Conservation (phyloP, 306 rosid genomes). For the Cucurbita argyrosperma region DNA sequence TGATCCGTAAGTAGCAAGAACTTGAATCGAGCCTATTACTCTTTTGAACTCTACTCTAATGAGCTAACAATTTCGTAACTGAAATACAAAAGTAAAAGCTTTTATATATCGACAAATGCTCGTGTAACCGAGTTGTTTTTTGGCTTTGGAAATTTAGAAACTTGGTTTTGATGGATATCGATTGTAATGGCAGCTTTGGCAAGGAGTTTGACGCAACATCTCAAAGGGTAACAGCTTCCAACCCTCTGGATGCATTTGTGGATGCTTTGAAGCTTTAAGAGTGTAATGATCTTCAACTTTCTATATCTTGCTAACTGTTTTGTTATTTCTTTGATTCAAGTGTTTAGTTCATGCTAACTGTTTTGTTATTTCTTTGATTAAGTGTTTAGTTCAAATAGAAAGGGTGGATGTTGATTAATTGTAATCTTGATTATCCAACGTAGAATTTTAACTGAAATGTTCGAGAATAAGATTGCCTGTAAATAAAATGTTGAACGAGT, state of each 20-base stretch:
- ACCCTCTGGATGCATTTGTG: constrained; percentile 60
- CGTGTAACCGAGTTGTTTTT: not conserved
- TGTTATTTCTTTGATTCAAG: not conserved
- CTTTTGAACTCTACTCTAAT: not conserved
- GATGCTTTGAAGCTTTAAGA: constrained; percentile 33
- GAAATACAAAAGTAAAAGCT: not conserved
- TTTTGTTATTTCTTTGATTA: too few species aligned
- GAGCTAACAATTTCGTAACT: not conserved
- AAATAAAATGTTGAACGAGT: too few species aligned
- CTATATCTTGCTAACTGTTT: not conserved
- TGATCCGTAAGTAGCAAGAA: constrained; percentile 76
- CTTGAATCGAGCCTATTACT: not conserved
- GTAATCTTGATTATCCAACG: too few species aligned
- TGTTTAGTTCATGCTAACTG: too few species aligned
- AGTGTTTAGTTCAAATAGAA: too few species aligned
- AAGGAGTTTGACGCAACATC: constrained; percentile 66
- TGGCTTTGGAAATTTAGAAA: not conserved
- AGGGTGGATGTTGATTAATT: too few species aligned
- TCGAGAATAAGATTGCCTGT: too few species aligned
- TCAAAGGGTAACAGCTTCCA: constrained; percentile 80
- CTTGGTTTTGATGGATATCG: constrained; percentile 13
- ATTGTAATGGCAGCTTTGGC: constrained; percentile 48
- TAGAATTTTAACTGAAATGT: too few species aligned
- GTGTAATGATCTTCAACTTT: not conserved
- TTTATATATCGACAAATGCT: not conserved